A percentile compares a stretch with the other conserved stretches of the same genome.
Evolutionary conservation across 2,329 filamentous ascomycete species (phyloP).

Genomic region (Hypoxylon sp.): DNA sequence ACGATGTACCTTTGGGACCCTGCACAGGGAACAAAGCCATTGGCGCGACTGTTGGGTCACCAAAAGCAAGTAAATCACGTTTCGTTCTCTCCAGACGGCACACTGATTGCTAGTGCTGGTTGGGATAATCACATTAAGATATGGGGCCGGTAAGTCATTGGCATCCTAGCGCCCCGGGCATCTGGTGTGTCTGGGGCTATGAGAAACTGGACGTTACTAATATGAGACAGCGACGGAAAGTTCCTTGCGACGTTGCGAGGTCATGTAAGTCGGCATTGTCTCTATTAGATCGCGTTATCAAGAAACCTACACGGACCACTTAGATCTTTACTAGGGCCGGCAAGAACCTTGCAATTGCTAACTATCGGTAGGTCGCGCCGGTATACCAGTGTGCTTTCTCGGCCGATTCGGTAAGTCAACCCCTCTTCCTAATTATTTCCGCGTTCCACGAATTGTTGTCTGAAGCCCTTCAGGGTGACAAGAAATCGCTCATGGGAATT

Average conservation of each 20-base stretch:
- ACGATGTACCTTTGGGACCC: constrained; percentile 98
- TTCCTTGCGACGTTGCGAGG: constrained; percentile 91
- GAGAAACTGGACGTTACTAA: constrained; percentile 31
- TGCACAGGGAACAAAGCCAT: constrained; percentile 78
- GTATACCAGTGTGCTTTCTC: constrained; percentile 96
- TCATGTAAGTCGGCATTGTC: constrained; percentile 73
- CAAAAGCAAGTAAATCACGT: constrained; percentile 98
- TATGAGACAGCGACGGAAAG: constrained; percentile 67
- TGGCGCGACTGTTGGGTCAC: constrained; percentile 91
- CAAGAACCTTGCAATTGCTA: constrained; percentile 21
- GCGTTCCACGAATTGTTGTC: constrained; percentile 2
- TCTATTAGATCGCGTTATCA: not conserved
- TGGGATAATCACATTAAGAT: constrained; percentile 97
- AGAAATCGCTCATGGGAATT: constrained; percentile 1
- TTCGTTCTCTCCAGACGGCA: constrained; percentile 90
- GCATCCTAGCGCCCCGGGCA: constrained; percentile 1
- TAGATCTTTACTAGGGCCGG: constrained; percentile 2
- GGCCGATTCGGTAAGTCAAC: constrained; percentile 75
- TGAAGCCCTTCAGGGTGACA: not conserved
- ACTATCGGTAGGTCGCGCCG: constrained; percentile 66
- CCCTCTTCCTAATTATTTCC: constrained; percentile 10
- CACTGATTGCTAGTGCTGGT: constrained; percentile 85
- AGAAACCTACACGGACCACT: not conserved
- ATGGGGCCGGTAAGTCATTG: constrained; percentile 74
- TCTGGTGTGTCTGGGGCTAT: not conserved